Conservation (phyloP, 306 rosid species). For the Nissolia schottii region DNA sequence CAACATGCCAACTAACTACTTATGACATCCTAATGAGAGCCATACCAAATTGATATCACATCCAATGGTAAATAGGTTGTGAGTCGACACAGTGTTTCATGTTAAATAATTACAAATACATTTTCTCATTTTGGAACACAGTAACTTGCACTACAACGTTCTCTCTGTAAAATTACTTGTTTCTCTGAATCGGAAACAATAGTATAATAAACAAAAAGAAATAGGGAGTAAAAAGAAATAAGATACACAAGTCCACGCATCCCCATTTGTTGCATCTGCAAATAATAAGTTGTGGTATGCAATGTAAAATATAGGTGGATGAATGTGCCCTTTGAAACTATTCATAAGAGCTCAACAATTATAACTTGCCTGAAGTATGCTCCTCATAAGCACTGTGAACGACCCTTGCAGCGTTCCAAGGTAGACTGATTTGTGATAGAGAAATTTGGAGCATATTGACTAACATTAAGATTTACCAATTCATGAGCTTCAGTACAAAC, state of each 20-base stretch:
- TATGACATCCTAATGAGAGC: too few species aligned
- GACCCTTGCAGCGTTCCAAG: background rate
- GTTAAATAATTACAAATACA: too few species aligned
- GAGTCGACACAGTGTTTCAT: too few species aligned
- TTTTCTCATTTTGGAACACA: too few species aligned
- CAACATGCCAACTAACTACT: too few species aligned
- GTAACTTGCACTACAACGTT: too few species aligned
- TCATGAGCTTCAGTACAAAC: conserved; percentile 4
- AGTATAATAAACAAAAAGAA: too few species aligned
- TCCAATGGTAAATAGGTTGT: too few species aligned
- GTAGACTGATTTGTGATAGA: background rate
- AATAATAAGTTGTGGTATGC: background rate
- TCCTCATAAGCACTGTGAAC: background rate
- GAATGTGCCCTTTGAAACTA: background rate
- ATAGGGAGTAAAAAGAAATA: too few species aligned
- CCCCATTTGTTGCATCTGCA: background rate
- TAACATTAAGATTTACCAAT: background rate
- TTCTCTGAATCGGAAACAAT: too few species aligned
- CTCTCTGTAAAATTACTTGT: too few species aligned
- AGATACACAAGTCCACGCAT: background rate
- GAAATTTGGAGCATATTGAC: background rate
- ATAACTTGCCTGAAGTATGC: conserved; percentile 9
- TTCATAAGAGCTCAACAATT: background rate
- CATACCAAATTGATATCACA: too few species aligned
- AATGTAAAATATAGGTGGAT: background rate